Base-by-base conservation (phyloP, 2,329 filamentous ascomycete genomes). In the Chaetomium olivaceum region DNA sequence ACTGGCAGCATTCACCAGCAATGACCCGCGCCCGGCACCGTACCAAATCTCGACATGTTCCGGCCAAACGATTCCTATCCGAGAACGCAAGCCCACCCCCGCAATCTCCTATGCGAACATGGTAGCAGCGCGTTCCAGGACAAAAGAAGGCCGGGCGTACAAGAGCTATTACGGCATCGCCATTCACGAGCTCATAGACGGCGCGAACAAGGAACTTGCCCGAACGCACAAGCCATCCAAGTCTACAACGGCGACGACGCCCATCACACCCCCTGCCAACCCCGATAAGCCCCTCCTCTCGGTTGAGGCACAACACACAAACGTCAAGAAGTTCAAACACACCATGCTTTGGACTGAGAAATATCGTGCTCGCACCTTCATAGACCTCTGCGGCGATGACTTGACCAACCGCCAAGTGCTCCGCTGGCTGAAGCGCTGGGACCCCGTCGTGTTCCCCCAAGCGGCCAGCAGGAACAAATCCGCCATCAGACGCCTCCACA, bases 381-480 rank as follows among this genome's bases (percentile, higher is more conserved):
- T 93, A 71, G 95, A 99, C 71, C 83, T 99, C 0, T 92, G 96
- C 57, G 96, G 96, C 31, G 95, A 99, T 72, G 95, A 99, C 75
- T 85, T 93, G 54, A 98, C 94, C 29, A 96, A 99, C 77, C 87
- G 95, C 67, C 85, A 90, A 66, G 94, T 99, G 4, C 81, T 99
- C 63, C 88, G 91, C 61, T 99, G 95, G 95, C 80, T 99, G 51
- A 99, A 98, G 79, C 85, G 85, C 21, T 99, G 95, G 95, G 95
- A 99, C 75, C 84, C 90, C 0, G 83, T 97, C 29, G 95, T 99
- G 0, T 99, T 98, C 71, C 94, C 94, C 0, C 89, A 91, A 14
- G 83, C 88, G 4, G 81, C 83, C 57, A 91, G 85, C 46, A 66
- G 62, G 73, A 79, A 83, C 16, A 91, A 85, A 69, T 73, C 81